phyloP scores from a whole-genome alignment of 768 basidiomycete species.

The Leccinum truebloodii region DNA sequence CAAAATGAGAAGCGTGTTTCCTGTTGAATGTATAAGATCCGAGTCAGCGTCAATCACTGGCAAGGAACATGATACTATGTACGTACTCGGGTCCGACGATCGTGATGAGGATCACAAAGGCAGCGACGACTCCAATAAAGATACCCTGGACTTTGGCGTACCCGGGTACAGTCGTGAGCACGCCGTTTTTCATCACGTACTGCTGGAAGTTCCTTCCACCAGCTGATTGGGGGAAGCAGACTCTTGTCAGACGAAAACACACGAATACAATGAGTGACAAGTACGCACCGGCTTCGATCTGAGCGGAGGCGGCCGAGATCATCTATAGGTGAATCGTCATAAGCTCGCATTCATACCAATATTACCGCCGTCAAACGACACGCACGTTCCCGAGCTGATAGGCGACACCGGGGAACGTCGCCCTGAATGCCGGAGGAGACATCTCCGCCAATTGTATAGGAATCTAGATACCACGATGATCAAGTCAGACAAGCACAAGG shows the following conservation, averaged over 20 bases:
- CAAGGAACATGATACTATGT: neutral
- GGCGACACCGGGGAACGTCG: constrained; percentile 83
- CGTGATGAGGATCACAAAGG: constrained; percentile 73
- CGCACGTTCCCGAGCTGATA: constrained; percentile 78
- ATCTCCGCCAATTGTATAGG: constrained; percentile 84
- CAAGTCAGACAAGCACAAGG: neutral
- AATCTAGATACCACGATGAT: constrained; percentile 34
- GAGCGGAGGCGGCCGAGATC: constrained; percentile 72
- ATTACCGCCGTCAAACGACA: constrained; percentile 8
- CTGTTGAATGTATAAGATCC: constrained; percentile 30
- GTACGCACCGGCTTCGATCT: constrained; percentile 71
- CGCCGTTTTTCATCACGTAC: constrained; percentile 45
- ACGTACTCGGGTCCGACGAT: constrained; percentile 79
- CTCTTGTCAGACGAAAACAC: neutral
- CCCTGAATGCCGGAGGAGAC: constrained; percentile 86
- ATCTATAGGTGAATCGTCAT: constrained; percentile 36
- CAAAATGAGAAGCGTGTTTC: constrained; percentile 80
- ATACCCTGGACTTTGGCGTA: constrained; percentile 85
- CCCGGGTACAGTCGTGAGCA: constrained; percentile 49
- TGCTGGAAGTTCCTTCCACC: constrained; percentile 62
- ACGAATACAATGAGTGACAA: neutral
- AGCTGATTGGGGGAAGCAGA: constrained; percentile 36
- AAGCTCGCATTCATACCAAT: neutral
- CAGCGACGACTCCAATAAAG: constrained; percentile 79
- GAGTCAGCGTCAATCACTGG: neutral